Evolutionary conservation across 768 basidiomycete species (phyloP).

Genomic region (Mycena capillaripes): DNA sequence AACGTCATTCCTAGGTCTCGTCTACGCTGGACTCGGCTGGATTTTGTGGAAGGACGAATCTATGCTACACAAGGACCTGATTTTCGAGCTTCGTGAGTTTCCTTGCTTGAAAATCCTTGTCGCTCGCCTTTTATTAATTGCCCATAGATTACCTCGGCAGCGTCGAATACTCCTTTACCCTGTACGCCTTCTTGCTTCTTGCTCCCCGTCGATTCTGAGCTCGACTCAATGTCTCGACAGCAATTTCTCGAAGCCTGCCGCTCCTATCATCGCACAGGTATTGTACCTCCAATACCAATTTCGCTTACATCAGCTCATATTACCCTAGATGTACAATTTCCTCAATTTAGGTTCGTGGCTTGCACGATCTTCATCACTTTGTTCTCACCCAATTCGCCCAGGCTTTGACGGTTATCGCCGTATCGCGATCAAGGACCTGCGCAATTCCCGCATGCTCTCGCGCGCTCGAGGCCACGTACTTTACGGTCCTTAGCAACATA

Average conservation of each 20-base stretch:
- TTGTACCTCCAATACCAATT: neutral
- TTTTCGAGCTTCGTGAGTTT: conserved; percentile 73
- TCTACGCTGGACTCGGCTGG: conserved; percentile 72
- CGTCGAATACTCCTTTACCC: conserved; percentile 73
- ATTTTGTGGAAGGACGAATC: conserved; percentile 72
- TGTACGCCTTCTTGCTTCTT: conserved; percentile 45
- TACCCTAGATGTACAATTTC: conserved; percentile 67
- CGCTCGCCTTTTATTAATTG: conserved; percentile 15
- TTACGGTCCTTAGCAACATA: conserved; percentile 63
- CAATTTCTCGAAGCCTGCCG: conserved; percentile 71
- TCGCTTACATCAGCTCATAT: neutral
- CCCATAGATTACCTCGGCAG: conserved; percentile 64
- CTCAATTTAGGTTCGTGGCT: conserved; percentile 52
- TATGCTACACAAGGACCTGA: conserved; percentile 70
- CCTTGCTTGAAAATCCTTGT: conserved; percentile 12
- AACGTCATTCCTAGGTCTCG: conserved; percentile 47
- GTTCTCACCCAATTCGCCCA: conserved; percentile 26
- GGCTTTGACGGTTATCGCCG: conserved; percentile 67
- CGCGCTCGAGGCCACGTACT: conserved; percentile 69
- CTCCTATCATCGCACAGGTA: conserved; percentile 64
- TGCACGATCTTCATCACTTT: too few relatives aligned
- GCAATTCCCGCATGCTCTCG: conserved; percentile 70
- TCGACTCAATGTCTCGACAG: conserved; percentile 37
- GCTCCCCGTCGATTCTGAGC: neutral
- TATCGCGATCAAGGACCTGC: conserved; percentile 59